phyloP scores from a whole-genome alignment of 805 yeast genomes.

The Ogataea philodendri region DNA sequence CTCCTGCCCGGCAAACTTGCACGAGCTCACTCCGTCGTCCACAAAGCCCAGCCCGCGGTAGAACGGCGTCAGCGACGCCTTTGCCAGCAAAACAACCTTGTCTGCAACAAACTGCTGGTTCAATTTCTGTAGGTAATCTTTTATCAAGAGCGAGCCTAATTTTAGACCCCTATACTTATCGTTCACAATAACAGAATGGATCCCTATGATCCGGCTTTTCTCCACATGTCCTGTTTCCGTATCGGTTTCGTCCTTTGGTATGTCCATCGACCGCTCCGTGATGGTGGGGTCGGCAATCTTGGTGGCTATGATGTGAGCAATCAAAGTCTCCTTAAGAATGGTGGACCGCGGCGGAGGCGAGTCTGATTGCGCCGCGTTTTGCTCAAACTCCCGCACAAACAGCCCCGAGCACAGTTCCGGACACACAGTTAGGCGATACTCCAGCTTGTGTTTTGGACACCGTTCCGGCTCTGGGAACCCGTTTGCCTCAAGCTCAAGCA shows the following conservation, averaged over 20 bases:
- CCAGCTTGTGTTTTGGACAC: conserved; percentile 57
- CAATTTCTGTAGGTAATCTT: conserved; percentile 87
- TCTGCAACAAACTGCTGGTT: conserved; percentile 85
- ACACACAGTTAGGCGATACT: conserved; percentile 72
- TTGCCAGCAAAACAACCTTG: conserved; percentile 70
- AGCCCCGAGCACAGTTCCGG: conserved; percentile 92
- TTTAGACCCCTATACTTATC: conserved; percentile 79
- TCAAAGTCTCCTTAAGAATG: conserved; percentile 58
- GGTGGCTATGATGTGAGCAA: conserved; percentile 81
- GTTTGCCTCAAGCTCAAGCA: conserved; percentile 55
- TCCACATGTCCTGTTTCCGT: conserved; percentile 64
- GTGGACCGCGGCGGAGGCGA: conserved; percentile 46
- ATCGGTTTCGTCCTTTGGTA: conserved; percentile 17
- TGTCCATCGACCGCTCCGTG: conserved; percentile 57
- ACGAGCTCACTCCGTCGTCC: conserved; percentile 61
- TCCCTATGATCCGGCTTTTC: conserved; percentile 67
- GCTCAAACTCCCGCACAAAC: conserved; percentile 66
- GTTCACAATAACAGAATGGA: conserved; percentile 78
- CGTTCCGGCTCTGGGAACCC: conserved; percentile 76
- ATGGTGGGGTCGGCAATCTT: conserved; percentile 52
- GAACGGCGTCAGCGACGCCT: conserved; percentile 65
- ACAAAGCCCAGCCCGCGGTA: conserved; percentile 80
- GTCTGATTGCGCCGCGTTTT: conserved; percentile 24
- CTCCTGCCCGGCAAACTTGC: conserved; percentile 53
- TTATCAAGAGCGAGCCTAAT: conserved; percentile 76